phyloP scores from a whole-genome alignment of 768 basidiomycete species.

The Xerocomus brunneocitrinus region DNA sequence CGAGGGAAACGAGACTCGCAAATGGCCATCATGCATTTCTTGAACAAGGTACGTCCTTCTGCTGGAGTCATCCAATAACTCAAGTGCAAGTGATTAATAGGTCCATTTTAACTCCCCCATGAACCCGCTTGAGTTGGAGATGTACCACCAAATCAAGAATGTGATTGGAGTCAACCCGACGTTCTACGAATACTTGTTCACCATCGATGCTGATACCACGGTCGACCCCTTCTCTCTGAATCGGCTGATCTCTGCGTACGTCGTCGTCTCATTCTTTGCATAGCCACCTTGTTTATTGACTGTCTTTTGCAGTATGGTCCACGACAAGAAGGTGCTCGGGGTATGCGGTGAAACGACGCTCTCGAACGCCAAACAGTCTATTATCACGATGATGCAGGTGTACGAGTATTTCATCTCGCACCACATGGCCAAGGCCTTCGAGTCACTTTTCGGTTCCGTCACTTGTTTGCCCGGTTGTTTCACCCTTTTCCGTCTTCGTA shows the following conservation, averaged over 20 bases:
- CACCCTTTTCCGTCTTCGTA: constrained; percentile 92
- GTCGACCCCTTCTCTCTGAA: constrained; percentile 86
- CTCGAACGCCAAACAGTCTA: constrained; percentile 89
- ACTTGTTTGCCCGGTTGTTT: constrained; percentile 99
- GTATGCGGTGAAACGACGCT: constrained; percentile 94
- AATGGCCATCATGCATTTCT: constrained; percentile 93
- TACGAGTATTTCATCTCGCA: constrained; percentile 99
- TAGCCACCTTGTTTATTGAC: neutral
- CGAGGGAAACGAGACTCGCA: constrained; percentile 98
- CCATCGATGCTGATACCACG: constrained; percentile 92
- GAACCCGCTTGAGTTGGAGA: constrained; percentile 95
- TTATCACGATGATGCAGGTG: constrained; percentile 98
- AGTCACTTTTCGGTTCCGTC: constrained; percentile 93
- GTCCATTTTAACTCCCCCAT: constrained; percentile 96
- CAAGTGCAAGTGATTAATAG: constrained; percentile 33
- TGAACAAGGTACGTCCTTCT: constrained; percentile 72
- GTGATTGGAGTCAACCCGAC: constrained; percentile 98
- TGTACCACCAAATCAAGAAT: constrained; percentile 99
- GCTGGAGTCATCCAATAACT: neutral
- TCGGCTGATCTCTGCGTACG: constrained; percentile 88
- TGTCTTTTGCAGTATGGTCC: constrained; percentile 70
- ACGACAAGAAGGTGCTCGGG: constrained; percentile 90
- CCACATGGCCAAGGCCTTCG: constrained; percentile 98
- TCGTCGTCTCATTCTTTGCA: constrained; percentile 15
- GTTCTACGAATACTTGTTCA: constrained; percentile 95